Evolutionary conservation across 371 early-diverging fungal genomes (phyloP).

Genomic region (Mortierella sp.): DNA sequence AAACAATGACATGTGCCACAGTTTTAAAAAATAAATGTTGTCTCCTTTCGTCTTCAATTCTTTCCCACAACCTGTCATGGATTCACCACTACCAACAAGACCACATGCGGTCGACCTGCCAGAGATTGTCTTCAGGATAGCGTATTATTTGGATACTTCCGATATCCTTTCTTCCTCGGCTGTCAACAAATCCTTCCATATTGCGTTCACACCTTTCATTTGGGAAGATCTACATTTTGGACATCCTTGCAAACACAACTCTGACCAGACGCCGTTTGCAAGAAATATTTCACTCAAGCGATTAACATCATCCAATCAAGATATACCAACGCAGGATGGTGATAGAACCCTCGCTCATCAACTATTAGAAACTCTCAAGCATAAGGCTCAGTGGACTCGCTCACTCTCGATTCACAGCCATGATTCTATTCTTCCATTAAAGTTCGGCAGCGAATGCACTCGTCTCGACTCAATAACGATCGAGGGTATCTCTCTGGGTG

Average conservation of each 20-base stretch:
- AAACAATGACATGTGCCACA: no score
- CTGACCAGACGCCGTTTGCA: background rate
- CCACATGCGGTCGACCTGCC: conserved; percentile 10
- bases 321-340: no score
- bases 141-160: background rate
- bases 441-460: background rate
- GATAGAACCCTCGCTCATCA: background rate
- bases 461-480: background rate
- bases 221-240: conserved; percentile 9
- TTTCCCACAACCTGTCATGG: background rate
- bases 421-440: background rate
- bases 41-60: background rate
- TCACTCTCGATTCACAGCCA: conserved; percentile 3
- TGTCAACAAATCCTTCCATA: background rate
- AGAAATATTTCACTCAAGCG: background rate
- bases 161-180: background rate
- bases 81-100: background rate
- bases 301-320: background rate
- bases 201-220: background rate
- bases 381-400: background rate
- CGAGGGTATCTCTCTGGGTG: no score
- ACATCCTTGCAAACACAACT: background rate
- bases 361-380: background rate
- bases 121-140: background rate
- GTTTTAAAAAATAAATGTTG: no score